A percentile compares a stretch with the other conserved stretches of the same genome.
Evolutionary conservation across 371 early-diverging fungal species (phyloP).

Genomic region (Circinella minor): DNA sequence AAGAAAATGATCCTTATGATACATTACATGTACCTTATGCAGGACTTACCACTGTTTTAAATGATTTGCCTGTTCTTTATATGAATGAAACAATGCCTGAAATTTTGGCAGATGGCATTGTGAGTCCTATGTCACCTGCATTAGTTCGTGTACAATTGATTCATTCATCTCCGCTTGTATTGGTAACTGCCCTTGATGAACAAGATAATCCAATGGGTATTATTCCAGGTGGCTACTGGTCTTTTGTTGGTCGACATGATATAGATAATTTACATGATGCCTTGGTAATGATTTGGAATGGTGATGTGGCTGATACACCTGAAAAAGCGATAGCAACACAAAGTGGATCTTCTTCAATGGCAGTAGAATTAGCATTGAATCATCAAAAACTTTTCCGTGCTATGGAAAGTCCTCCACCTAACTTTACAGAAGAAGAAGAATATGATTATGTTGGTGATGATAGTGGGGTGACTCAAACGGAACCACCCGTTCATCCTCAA

Average conservation of each 20-base stretch:
- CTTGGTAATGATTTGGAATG: slow-evolving; percentile 34
- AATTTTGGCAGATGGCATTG: slow-evolving; percentile 16
- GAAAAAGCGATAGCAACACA: slow-evolving; percentile 24
- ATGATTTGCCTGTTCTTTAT: slow-evolving; percentile 34
- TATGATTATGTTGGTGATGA: not conserved
- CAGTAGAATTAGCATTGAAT: slow-evolving; percentile 3
- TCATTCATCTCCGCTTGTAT: slow-evolving; percentile 32
- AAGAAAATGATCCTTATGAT: slow-evolving; percentile 13
- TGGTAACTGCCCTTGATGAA: slow-evolving; percentile 32
- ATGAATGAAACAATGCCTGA: slow-evolving; percentile 40
- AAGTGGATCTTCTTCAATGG: slow-evolving; percentile 8
- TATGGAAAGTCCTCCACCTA: not conserved
- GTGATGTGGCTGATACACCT: slow-evolving; percentile 31
- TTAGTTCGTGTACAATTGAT: slow-evolving; percentile 31
- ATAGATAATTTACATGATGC: slow-evolving; percentile 31
- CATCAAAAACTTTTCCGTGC: slow-evolving; percentile 3
- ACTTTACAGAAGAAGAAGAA: not conserved
- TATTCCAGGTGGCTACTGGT: slow-evolving; percentile 41
- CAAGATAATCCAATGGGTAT: slow-evolving; percentile 21
- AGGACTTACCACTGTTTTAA: slow-evolving; percentile 36
- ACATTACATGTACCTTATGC: slow-evolving; percentile 45
- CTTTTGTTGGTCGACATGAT: slow-evolving; percentile 36
- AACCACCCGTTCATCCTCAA: not conserved
- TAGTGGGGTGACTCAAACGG: not conserved
- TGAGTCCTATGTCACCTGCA: slow-evolving; percentile 17